A percentile compares a stretch with the other conserved stretches of the same genome.
These are phyloP conservation scores for Ustilago loliicola DNA, from an alignment of 1,284 basidiomycete genomes.

Conservation along the genomic window DNA sequence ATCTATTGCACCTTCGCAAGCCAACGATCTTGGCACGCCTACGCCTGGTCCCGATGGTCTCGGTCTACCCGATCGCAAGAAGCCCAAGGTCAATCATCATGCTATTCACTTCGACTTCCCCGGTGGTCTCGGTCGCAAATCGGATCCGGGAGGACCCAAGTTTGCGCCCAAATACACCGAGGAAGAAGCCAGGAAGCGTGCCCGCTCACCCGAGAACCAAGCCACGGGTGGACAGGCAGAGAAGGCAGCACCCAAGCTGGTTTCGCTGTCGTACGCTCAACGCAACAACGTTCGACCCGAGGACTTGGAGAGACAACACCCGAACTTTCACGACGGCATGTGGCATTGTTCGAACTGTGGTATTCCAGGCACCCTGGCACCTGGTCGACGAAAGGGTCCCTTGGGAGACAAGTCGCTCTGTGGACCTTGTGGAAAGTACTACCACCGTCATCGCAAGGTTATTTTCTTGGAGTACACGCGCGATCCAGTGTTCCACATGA, in stretches of 20 bases:
- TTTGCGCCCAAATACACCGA: slow-evolving; percentile 54
- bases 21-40: slow-evolving; percentile 52
- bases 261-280: slow-evolving; percentile 49
- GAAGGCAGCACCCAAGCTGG: slow-evolving; percentile 44
- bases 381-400: slow-evolving; percentile 78
- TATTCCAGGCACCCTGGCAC: slow-evolving; percentile 60
- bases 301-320: slow-evolving; percentile 66
- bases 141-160: slow-evolving; percentile 53
- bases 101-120: slow-evolving; percentile 65
- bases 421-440: slow-evolving; percentile 84
- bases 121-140: slow-evolving; percentile 62
- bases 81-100: slow-evolving; percentile 57
- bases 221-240: slow-evolving; percentile 44
- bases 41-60: slow-evolving; percentile 53
- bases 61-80: slow-evolving; percentile 52
- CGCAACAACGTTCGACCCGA: slow-evolving; percentile 62
- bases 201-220: slow-evolving; percentile 51
- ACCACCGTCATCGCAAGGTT: slow-evolving; percentile 66
- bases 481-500: slow-evolving; percentile 59
- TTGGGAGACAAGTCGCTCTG: slow-evolving; percentile 91
- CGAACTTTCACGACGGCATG: slow-evolving; percentile 66
- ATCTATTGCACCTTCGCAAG: slow-evolving; percentile 54
- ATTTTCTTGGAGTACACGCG: slow-evolving; percentile 62
- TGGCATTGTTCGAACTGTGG: slow-evolving; percentile 70
- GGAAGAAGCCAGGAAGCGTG: slow-evolving; percentile 52